These are phyloP conservation scores for Albugo candida DNA, from an alignment of 352 stramenopile species.

Conservation along the genomic window DNA sequence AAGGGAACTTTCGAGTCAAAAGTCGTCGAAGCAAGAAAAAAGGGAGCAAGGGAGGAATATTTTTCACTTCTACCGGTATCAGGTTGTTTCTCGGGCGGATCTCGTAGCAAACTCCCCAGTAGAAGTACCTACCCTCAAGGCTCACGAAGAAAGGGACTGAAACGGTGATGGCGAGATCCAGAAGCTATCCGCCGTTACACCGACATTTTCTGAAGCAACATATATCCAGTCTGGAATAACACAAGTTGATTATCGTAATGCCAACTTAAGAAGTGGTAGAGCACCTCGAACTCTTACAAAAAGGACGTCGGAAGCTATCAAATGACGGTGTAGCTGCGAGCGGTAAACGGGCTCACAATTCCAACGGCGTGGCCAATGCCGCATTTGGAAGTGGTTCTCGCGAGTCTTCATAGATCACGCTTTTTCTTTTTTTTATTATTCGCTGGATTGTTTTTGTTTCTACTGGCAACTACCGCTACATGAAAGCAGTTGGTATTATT, in stretches of 20 bases:
- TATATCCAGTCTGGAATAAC: background rate
- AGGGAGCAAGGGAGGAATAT: background rate
- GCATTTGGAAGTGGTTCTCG: slow-evolving; percentile 3
- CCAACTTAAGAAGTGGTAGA: too few species aligned
- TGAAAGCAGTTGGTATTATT: background rate
- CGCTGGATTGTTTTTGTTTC: slow-evolving; percentile 1
- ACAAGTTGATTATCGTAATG: background rate
- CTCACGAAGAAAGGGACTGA: too few species aligned
- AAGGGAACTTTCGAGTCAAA: too few species aligned
- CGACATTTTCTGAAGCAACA: too few species aligned
- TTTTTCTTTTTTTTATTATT: slow-evolving; percentile 1
- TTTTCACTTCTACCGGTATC: too few species aligned
- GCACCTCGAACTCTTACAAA: too few species aligned
- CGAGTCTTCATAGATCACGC: background rate
- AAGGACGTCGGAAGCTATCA: too few species aligned
- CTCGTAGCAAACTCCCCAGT: background rate
- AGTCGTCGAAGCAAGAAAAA: too few species aligned
- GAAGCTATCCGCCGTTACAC: background rate
- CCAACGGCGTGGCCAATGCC: slow-evolving; percentile 11
- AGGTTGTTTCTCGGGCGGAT: background rate
- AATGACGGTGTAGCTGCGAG: background rate
- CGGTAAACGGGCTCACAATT: slow-evolving; percentile 8
- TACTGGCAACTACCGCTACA: slow-evolving; percentile 3
- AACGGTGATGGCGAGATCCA: background rate
- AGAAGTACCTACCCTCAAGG: background rate